A percentile compares a stretch with the other conserved stretches of the same genome.
Conservation (phyloP, 371 early-diverging fungal genomes). For the Coemansia sp. region DNA sequence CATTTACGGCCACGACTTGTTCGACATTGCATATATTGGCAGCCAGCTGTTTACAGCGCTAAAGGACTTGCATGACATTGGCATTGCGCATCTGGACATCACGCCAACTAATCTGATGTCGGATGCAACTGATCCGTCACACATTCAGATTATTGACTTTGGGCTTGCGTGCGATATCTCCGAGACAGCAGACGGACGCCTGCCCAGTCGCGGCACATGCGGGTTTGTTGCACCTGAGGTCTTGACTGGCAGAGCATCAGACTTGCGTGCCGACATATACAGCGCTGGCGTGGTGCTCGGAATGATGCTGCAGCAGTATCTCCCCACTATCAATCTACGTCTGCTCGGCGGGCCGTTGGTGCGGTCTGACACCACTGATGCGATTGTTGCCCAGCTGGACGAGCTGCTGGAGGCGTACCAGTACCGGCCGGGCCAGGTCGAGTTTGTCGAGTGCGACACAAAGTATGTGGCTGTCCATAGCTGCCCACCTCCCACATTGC, state of each 20-base stretch:
- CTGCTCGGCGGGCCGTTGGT: slow-evolving; percentile 64
- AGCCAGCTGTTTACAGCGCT: slow-evolving; percentile 55
- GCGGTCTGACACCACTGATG: slow-evolving; percentile 57
- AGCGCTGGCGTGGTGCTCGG: slow-evolving; percentile 66
- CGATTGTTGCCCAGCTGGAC: slow-evolving; percentile 53
- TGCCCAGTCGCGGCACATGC: slow-evolving; percentile 63
- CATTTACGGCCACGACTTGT: slow-evolving; percentile 50
- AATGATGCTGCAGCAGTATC: slow-evolving; percentile 62
- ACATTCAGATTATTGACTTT: slow-evolving; percentile 67
- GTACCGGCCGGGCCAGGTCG: slow-evolving; percentile 27
- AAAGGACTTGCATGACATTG: slow-evolving; percentile 54
- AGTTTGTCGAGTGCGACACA: slow-evolving; percentile 34
- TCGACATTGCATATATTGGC: slow-evolving; percentile 45
- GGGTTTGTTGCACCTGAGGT: slow-evolving; percentile 83
- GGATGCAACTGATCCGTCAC: slow-evolving; percentile 54
- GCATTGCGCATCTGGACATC: slow-evolving; percentile 66
- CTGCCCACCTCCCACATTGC: slow-evolving; percentile 10
- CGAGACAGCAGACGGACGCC: slow-evolving; percentile 25
- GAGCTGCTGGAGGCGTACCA: slow-evolving; percentile 48
- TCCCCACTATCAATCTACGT: slow-evolving; percentile 57
- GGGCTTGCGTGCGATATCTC: slow-evolving; percentile 58
- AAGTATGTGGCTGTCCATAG: slow-evolving; percentile 21
- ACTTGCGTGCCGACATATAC: slow-evolving; percentile 60
- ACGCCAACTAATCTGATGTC: slow-evolving; percentile 65
- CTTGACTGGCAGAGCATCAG: slow-evolving; percentile 53